Evolutionary conservation across 2,329 filamentous ascomycete species (phyloP), one percentile per base, ranked within the genome.

Genomic region (Cadophora malorum): DNA sequence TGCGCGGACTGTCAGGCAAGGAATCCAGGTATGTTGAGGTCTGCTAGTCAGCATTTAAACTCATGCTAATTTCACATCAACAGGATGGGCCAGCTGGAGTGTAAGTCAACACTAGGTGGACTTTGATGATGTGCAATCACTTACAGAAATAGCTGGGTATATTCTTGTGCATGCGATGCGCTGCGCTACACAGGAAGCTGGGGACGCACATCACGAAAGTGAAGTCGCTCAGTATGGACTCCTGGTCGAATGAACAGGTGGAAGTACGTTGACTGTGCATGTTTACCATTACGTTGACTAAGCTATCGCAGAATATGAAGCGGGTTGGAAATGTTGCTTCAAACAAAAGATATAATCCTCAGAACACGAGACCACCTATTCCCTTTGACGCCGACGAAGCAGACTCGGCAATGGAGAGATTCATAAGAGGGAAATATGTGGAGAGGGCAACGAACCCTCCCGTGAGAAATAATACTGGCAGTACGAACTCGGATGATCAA

Each of bases 171-270:
- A 96, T 99, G 92, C 93, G 96, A 79, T 99, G 96, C 84, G 96
- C 94, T 64, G 88, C 94, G 65, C 87, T 98, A 77, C 96, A 99
- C 83, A 92, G 96, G 77, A 98, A 98, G 81, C 85, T 99, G 76
- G 96, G 96, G 70, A 98, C 96, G 50, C 96, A 99, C 80, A 93
- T 99, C 71, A 97, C 94, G 73, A 99, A 99, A 80, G 94, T 99
- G 83, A 99, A 99, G 81, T 98, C 94, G 47, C 81, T 99, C 82
- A 98, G 92, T 80, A 98, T 99, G 94, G 96, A 99, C 81, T 96
- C 91, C 74, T 99, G 96, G 96, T 90, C 92, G 60, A 90, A 91
- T 76, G 96, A 98, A 69, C 96, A 99, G 82, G 94, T 99, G 71
- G 96, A 99, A 81, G 94, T 97, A 83, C 81, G 87, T 68, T 45